A percentile compares a stretch with the other conserved stretches of the same genome.
Evolutionary conservation across 2,329 filamentous ascomycete genomes (phyloP).

Genomic region (Sarocladium strictum): DNA sequence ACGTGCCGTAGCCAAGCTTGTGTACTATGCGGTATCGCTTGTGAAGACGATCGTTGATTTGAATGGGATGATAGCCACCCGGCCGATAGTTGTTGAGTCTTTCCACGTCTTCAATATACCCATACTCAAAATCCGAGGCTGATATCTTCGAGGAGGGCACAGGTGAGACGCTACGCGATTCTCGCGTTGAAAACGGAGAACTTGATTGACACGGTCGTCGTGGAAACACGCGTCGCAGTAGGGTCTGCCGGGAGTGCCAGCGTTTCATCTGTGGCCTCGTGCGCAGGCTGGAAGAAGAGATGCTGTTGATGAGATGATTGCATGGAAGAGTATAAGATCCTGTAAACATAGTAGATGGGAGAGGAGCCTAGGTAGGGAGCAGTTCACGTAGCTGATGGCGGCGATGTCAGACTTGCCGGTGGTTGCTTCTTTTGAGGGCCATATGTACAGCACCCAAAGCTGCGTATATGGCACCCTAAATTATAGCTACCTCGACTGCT

Average conservation of each 20-base stretch:
- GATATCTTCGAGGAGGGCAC: neutral
- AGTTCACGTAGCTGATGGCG: neutral
- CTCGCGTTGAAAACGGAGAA: neutral
- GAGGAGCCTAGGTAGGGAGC: neutral
- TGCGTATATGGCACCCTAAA: no score
- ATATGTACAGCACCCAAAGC: no score
- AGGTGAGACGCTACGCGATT: neutral
- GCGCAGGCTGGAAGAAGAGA: neutral
- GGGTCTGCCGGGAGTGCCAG: neutral
- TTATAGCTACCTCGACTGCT: no score
- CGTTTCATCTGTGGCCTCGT: neutral
- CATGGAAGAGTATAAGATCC: neutral
- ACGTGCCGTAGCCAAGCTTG: slow-evolving; percentile 23
- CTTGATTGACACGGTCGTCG: neutral
- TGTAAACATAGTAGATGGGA: neutral
- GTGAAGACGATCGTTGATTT: slow-evolving; percentile 28
- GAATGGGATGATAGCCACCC: slow-evolving; percentile 33
- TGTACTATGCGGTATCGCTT: slow-evolving; percentile 20
- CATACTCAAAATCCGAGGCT: slow-evolving; percentile 7
- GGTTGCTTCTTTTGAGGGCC: neutral
- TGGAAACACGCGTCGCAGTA: neutral
- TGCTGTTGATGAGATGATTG: neutral
- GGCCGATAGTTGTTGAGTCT: slow-evolving; percentile 22
- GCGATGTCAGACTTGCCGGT: neutral
- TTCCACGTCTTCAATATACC: slow-evolving; percentile 16